Percentiles rank a stretch among this genome's conserved stretches.
Evolutionary conservation across 2,329 filamentous ascomycete genomes (phyloP).

Genomic region (Escovopsis sp.): DNA sequence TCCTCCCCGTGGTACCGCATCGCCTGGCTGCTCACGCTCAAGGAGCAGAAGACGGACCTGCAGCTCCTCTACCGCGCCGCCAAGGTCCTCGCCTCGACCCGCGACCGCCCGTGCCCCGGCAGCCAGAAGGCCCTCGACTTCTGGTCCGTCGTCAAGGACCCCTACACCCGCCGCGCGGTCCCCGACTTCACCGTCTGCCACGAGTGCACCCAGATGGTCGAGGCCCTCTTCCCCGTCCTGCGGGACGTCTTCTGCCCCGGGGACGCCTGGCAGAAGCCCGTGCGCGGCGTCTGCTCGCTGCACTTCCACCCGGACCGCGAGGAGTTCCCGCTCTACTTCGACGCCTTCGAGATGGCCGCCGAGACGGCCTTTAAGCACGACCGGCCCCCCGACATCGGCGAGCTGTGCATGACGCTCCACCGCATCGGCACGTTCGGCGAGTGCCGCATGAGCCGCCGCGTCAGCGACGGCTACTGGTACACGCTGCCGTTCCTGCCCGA

Average conservation of each 20-base stretch:
- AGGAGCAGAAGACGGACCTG: slow-evolving; percentile 51
- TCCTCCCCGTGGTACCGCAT: slow-evolving; percentile 66
- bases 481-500: slow-evolving; percentile 60
- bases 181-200: slow-evolving; percentile 62
- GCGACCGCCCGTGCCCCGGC: slow-evolving; percentile 42
- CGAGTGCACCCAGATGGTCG: slow-evolving; percentile 57
- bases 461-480: slow-evolving; percentile 58
- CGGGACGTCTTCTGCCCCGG: slow-evolving; percentile 48
- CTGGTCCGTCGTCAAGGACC: slow-evolving; percentile 67
- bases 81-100: slow-evolving; percentile 35
- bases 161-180: slow-evolving; percentile 46
- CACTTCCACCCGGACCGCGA: slow-evolving; percentile 39
- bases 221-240: slow-evolving; percentile 59
- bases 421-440: slow-evolving; percentile 43
- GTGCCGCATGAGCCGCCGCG: slow-evolving; percentile 49
- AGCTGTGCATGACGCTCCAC: slow-evolving; percentile 49
- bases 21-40: slow-evolving; percentile 67
- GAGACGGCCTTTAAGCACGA: slow-evolving; percentile 32
- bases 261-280: slow-evolving; percentile 30
- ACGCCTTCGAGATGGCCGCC: slow-evolving; percentile 42
- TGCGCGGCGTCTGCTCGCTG: slow-evolving; percentile 51
- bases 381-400: slow-evolving; percentile 38
- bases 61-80: slow-evolving; percentile 56
- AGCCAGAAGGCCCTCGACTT: slow-evolving; percentile 38
- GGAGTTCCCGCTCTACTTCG: slow-evolving; percentile 45